phyloP scores from a whole-genome alignment of 305 asterid species.

The Solanum aculeatissimum region DNA sequence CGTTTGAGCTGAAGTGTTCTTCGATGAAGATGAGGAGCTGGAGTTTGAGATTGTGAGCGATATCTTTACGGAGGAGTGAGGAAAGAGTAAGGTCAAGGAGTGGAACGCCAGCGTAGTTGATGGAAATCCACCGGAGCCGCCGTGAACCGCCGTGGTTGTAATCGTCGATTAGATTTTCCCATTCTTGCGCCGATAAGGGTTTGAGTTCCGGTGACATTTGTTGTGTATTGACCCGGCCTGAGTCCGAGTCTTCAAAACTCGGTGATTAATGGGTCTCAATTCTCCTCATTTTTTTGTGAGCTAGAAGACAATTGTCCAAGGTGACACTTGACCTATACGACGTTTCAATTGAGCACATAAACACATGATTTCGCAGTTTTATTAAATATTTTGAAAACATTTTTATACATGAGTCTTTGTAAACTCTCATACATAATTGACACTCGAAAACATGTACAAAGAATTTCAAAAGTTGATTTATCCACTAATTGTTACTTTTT shows the following conservation, averaged over 20 bases:
- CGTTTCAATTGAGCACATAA: background rate
- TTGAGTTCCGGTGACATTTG: slow-evolving; percentile 19
- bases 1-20: slow-evolving; percentile 8
- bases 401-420: no score
- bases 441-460: background rate
- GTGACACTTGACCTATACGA: background rate
- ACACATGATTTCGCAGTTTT: background rate
- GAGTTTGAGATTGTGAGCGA: slow-evolving; percentile 51
- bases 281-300: background rate
- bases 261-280: background rate
- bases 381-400: background rate
- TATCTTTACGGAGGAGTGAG: slow-evolving; percentile 60
- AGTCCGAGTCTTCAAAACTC: background rate
- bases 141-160: slow-evolving; percentile 50
- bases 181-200: slow-evolving; percentile 54
- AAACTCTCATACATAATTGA: background rate
- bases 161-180: slow-evolving; percentile 81
- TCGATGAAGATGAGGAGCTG: slow-evolving; percentile 66
- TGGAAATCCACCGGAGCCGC: slow-evolving; percentile 32
- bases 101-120: slow-evolving; percentile 24
- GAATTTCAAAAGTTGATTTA: background rate
- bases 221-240: background rate
- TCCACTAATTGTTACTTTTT: no score
- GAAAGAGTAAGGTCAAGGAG: slow-evolving; percentile 49
- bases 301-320: background rate